phyloP scores from a whole-genome alignment of 2,329 filamentous ascomycete species.

The Drechslerella dactyloides region DNA sequence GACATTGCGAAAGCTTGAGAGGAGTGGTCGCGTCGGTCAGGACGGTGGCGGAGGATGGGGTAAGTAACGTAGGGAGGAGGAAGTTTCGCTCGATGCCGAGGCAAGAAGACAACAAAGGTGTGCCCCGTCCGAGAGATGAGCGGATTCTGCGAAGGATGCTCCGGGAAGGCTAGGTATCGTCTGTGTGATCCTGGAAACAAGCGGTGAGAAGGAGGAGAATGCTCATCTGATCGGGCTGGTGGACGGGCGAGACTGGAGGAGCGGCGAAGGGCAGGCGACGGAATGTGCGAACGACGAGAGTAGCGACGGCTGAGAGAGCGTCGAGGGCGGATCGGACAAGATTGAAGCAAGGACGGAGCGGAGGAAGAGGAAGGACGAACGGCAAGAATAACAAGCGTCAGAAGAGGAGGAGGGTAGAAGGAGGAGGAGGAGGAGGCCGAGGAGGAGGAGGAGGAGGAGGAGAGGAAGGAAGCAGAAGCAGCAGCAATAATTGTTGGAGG shows the following conservation, averaged over 20 bases:
- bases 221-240: constrained; percentile 51
- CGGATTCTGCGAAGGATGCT: constrained; percentile 50
- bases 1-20: constrained; percentile 62
- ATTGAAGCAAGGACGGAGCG: constrained; percentile 54
- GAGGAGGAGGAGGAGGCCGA: constrained; percentile 45
- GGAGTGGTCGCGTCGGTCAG: constrained; percentile 61
- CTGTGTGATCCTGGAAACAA: constrained; percentile 51
- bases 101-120: constrained; percentile 40
- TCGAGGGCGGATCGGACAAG: constrained; percentile 10
- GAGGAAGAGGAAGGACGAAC: constrained; percentile 56
- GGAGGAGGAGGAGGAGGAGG: constrained; percentile 50
- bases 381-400: constrained; percentile 57
- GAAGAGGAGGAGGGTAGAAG: constrained; percentile 55
- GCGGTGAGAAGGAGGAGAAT: constrained; percentile 50
- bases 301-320: constrained; percentile 55
- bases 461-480: constrained; percentile 56
- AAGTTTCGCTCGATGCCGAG: constrained; percentile 51
- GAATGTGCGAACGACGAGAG: constrained; percentile 56
- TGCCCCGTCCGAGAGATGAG: constrained; percentile 52
- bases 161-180: constrained; percentile 55
- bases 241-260: constrained; percentile 42
- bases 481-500: constrained; percentile 54
- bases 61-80: constrained; percentile 41
- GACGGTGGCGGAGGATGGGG: constrained; percentile 53
- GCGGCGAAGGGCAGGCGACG: constrained; percentile 57